These are phyloP conservation scores for Colletotrichum horii DNA, from an alignment of 2,329 filamentous ascomycete species.

Conservation along the genomic window DNA sequence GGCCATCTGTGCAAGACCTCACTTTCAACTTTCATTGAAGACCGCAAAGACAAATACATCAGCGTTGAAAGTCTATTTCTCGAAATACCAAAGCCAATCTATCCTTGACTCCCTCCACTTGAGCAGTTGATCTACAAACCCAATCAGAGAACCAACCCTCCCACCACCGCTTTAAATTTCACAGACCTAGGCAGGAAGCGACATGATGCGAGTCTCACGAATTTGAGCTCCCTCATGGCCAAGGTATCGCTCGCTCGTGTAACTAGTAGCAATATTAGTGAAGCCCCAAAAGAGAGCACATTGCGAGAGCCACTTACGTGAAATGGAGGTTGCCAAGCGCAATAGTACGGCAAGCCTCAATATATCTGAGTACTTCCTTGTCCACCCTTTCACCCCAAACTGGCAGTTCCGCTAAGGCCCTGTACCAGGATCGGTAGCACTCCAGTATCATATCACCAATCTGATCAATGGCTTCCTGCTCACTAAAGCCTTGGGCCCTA, in stretches of 20 bases:
- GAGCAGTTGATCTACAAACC: not conserved
- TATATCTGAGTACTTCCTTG: not conserved
- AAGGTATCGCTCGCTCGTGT: not conserved
- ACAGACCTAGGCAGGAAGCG: not conserved
- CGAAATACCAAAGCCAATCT: not conserved
- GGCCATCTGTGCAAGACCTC: not conserved
- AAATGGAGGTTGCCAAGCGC: not conserved
- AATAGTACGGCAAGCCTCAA: not conserved
- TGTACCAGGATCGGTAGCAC: not conserved
- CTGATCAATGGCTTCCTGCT: not conserved
- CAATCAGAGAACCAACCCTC: rapidly evolving
- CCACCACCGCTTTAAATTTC: rapidly evolving
- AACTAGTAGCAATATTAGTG: rapidly evolving
- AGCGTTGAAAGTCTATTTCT: not conserved
- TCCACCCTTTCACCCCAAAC: not conserved
- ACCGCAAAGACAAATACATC: not conserved
- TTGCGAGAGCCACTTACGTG: not conserved
- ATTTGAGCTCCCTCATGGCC: not conserved
- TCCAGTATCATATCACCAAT: not conserved
- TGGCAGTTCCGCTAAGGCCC: not conserved
- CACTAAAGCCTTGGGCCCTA: not conserved
- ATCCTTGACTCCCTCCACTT: not conserved
- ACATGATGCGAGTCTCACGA: not conserved
- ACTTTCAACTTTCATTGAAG: rapidly evolving
- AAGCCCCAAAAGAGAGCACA: not conserved